A percentile compares a stretch with the other conserved stretches of the same genome.
These are phyloP conservation scores for Anethum foeniculum DNA, from an alignment of 140 eudicot species.

Conservation along the genomic window DNA sequence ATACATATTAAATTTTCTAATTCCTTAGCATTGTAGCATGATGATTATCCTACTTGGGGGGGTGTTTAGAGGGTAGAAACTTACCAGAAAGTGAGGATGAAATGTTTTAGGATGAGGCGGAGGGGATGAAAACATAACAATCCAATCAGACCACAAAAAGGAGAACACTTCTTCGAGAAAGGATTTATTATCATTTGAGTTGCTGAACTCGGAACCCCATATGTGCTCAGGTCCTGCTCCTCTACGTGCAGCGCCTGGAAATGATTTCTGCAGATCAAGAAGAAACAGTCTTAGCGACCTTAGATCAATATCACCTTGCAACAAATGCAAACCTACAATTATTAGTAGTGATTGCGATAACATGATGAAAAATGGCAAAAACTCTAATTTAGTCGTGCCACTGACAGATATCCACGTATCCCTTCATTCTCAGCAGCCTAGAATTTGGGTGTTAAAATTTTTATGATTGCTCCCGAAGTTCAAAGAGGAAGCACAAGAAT, in stretches of 20 bases:
- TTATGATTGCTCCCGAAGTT: constrained; percentile 74
- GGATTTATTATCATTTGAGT: constrained; percentile 37
- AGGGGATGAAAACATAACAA: constrained; percentile 24
- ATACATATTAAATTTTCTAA: constrained; percentile 22
- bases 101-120: constrained; percentile 24
- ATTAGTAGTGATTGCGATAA: constrained; percentile 29
- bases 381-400: constrained; percentile 58
- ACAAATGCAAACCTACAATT: constrained; percentile 63
- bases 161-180: constrained; percentile 48
- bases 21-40: no score
- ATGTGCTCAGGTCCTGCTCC: constrained; percentile 23
- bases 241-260: constrained; percentile 40
- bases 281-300: constrained; percentile 68
- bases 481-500: constrained; percentile 60
- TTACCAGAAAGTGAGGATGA: constrained; percentile 61
- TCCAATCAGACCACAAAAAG: constrained; percentile 35
- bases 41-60: no score
- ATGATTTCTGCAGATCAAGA: constrained; percentile 48
- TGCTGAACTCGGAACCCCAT: constrained; percentile 35
- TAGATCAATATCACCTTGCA: constrained; percentile 60
- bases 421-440: constrained; percentile 38
- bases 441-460: constrained; percentile 39
- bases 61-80: constrained; percentile 33
- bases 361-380: constrained; percentile 20
- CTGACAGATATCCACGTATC: constrained; percentile 62